Percentiles rank a stretch among this genome's conserved stretches.
Evolutionary conservation across 108 stramenopile species (phyloP).

Genomic region (Skeletonema menzelii): DNA sequence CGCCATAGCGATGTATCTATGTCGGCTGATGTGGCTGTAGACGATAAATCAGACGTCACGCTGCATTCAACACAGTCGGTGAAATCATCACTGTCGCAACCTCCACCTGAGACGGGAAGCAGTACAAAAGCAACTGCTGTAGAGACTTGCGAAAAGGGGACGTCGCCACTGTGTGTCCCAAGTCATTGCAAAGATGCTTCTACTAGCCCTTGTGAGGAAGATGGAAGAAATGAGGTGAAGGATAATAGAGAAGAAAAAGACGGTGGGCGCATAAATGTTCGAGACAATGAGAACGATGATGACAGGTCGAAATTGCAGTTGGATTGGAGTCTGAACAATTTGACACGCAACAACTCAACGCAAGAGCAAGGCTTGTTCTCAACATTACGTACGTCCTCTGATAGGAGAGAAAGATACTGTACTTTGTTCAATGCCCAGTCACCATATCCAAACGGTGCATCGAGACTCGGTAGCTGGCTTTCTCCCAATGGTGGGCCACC

Average conservation of each 20-base stretch:
- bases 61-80: background rate
- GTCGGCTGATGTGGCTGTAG: background rate
- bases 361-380: background rate
- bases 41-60: background rate
- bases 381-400: background rate
- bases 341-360: background rate
- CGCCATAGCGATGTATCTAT: background rate
- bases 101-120: background rate
- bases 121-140: background rate
- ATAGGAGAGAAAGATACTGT: background rate
- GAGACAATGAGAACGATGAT: background rate
- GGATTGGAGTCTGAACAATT: background rate
- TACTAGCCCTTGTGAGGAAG: background rate
- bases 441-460: background rate
- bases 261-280: background rate
- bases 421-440: background rate
- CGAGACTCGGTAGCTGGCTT: background rate
- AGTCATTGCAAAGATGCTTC: slow-evolving; percentile 4
- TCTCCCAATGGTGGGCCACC: background rate
- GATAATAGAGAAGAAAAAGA: background rate
- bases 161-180: slow-evolving; percentile 19
- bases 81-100: background rate
- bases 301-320: background rate
- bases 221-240: background rate
- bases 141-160: slow-evolving; percentile 24